These are phyloP conservation scores for Neltuma alba DNA, from an alignment of 306 rosid species.

Conservation along the genomic window DNA sequence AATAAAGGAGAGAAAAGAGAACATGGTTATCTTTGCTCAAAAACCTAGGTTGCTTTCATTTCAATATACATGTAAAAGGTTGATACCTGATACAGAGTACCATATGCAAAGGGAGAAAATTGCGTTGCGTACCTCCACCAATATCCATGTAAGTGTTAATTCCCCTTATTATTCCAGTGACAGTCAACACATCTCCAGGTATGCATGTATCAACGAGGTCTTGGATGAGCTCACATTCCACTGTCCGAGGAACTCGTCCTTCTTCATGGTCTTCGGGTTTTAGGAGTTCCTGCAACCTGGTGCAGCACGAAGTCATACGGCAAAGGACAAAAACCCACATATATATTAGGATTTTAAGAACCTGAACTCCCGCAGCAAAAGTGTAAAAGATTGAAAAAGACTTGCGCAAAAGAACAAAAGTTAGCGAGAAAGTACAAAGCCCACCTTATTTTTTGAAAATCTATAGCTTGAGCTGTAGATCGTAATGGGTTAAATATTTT, in stretches of 20 bases:
- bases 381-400: background rate
- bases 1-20: conserved; percentile 15
- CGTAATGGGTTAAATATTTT: conserved; percentile 71
- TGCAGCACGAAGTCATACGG: conserved; percentile 3
- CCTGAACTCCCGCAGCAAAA: conserved; percentile 6
- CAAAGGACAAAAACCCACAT: background rate
- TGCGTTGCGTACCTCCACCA: conserved; percentile 76
- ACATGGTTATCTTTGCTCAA: conserved; percentile 14
- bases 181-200: conserved; percentile 97
- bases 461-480: conserved; percentile 72
- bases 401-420: conserved; percentile 16
- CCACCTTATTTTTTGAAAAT: conserved; percentile 92
- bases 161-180: conserved; percentile 86
- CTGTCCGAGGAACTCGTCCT: conserved; percentile 96
- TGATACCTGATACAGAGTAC: conserved; percentile 7
- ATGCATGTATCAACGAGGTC: conserved; percentile 96
- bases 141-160: conserved; percentile 93
- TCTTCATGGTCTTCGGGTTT: conserved; percentile 94
- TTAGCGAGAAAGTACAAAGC: conserved; percentile 21
- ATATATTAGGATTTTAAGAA: conserved; percentile 16
- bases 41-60: conserved; percentile 20
- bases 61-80: conserved; percentile 30
- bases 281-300: conserved; percentile 80
- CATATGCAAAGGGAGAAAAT: conserved; percentile 15
- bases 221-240: conserved; percentile 89